These are phyloP conservation scores for Trichophyton mentagrophytes DNA, from an alignment of 2,329 filamentous ascomycete genomes.

Conservation along the genomic window DNA sequence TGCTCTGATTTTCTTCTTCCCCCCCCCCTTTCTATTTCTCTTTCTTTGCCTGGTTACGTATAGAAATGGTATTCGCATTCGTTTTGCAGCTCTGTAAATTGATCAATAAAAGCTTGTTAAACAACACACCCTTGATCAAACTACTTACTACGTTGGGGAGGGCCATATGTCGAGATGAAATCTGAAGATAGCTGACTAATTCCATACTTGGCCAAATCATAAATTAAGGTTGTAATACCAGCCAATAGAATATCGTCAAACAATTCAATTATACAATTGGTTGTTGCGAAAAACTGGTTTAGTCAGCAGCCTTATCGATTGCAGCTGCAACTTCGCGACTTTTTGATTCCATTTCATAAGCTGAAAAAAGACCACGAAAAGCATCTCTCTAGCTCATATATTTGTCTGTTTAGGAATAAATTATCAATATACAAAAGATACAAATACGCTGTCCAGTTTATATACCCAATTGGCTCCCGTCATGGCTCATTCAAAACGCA, in stretches of 20 bases:
- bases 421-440: neutral
- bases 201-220: too few species aligned
- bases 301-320: neutral
- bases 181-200: too few species aligned
- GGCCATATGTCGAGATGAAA: neutral
- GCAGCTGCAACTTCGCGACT: neutral
- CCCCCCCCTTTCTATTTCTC: neutral
- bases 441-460: neutral
- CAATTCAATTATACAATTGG: neutral
- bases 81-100: neutral
- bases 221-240: too few species aligned
- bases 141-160: neutral
- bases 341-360: neutral
- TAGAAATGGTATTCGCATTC: constrained; percentile 4
- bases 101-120: neutral
- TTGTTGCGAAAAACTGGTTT: neutral
- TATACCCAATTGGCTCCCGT: neutral
- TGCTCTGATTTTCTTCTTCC: neutral
- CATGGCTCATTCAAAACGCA: constrained; percentile 55
- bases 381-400: neutral
- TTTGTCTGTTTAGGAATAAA: neutral
- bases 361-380: neutral
- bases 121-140: neutral
- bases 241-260: too few species aligned
- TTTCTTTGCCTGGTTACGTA: neutral